Conservation (phyloP, 106 monocot genomes). For the Narthecium ossifragum region DNA sequence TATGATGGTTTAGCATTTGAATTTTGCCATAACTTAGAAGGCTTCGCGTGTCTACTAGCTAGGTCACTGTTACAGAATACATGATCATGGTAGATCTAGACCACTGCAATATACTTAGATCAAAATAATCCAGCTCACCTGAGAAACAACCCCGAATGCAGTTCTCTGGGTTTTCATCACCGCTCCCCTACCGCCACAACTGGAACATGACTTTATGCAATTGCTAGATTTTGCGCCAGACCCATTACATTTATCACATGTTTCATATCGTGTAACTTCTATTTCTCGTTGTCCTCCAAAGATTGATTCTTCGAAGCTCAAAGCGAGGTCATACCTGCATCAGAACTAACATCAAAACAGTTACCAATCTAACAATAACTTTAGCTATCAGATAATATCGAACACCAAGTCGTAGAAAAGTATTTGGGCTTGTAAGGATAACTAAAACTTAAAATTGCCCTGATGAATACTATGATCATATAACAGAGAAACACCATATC, state of each 20-base stretch:
- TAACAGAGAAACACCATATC: no score
- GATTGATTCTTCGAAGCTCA: constrained; percentile 92
- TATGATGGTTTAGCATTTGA: no score
- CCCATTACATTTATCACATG: constrained; percentile 70
- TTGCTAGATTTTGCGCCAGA: constrained; percentile 74
- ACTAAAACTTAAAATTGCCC: no score
- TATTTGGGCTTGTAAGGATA: no score
- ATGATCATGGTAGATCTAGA: background rate
- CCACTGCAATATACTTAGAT: background rate
- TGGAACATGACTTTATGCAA: constrained; percentile 58
- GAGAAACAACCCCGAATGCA: constrained; percentile 86
- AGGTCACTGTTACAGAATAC: no score
- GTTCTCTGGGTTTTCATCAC: constrained; percentile 78
- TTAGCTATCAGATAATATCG: no score
- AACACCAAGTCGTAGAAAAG: no score
- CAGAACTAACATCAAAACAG: constrained; percentile 4
- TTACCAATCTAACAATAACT: no score
- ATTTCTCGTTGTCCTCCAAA: constrained; percentile 58
- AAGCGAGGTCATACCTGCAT: constrained; percentile 66
- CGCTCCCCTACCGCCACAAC: constrained; percentile 79
- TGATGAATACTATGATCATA: no score
- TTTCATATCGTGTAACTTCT: constrained; percentile 46
- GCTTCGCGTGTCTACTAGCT: no score
- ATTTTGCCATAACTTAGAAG: no score
- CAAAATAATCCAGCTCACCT: constrained; percentile 48